Conservation (phyloP, 805 yeast species). For the Candida ponderosae region DNA sequence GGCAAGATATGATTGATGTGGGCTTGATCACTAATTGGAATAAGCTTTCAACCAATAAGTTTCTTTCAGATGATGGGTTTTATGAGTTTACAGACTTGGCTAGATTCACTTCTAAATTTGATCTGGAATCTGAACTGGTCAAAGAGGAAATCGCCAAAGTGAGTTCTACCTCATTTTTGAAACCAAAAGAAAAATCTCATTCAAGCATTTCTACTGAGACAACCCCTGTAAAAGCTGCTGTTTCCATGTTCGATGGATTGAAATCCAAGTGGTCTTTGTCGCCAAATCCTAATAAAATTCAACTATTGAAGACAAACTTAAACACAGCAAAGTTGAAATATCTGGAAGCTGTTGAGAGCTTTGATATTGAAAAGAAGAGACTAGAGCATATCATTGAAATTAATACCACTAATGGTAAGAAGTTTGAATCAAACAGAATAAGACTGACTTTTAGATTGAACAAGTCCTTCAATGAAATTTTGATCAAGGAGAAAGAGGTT, state of each 20-base stretch:
- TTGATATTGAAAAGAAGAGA: constrained; percentile 1
- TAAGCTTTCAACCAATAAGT: constrained; percentile 8
- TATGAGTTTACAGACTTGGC: constrained; percentile 21
- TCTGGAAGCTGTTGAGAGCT: constrained; percentile 3
- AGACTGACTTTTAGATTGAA: constrained; percentile 7
- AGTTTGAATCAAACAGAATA: constrained; percentile 11
- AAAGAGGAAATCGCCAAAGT: not conserved
- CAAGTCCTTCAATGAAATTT: constrained; percentile 5
- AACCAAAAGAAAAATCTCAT: too few species aligned
- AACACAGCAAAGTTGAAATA: not conserved
- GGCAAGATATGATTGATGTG: constrained; percentile 20
- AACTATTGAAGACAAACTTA: constrained; percentile 1
- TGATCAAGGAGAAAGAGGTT: constrained; percentile 3
- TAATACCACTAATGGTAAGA: constrained; percentile 7
- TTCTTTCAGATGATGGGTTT: constrained; percentile 16
- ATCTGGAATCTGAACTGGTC: not conserved
- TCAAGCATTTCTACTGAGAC: constrained; percentile 9
- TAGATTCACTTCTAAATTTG: constrained; percentile 11
- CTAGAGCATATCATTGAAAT: constrained; percentile 9
- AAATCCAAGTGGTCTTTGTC: not conserved
- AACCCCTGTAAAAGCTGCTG: constrained; percentile 2
- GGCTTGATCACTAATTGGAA: constrained; percentile 21
- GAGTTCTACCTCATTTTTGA: not conserved
- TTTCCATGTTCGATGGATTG: not conserved
- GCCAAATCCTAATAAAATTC: not conserved